Base-by-base conservation (phyloP, 495 filamentous ascomycete species). In the Penicillium coffeae region DNA sequence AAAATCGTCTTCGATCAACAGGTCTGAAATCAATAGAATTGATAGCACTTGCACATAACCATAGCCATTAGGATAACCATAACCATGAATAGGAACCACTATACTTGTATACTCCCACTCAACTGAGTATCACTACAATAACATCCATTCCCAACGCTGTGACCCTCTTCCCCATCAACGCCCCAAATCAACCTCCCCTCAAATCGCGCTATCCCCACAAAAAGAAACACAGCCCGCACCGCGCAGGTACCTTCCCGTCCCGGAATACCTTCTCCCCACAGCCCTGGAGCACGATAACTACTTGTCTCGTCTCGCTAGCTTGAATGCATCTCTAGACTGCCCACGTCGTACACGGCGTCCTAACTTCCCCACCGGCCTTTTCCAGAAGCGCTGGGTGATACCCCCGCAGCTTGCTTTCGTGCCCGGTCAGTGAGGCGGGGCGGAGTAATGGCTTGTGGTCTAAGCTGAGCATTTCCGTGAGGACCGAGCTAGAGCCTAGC, bases 231-330 rank as follows among this genome's bases (percentile, higher is more conserved):
- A 39, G 51, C 40, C 20, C 67, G 65, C 13, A 55, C 15, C 3
- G 55, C 51, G 8, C 56, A 19, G 52, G 51, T 16, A 45, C 46
- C n/a, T 51, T 16, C 10, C 45, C 45, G 47, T 68, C 64, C 13
- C 30, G 42, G 48, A 54, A 66, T 2, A 21, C 19, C 36, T 65
- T 64, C 2, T 27, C 34, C 45, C 63, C 66, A n/a, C 48, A n/a
- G n/a, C 18, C 1, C 37, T 27, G 9, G 50, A 15, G 3, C n/a
- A n/a, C 42, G 42, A 21, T 72, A 65, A 22, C 43, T 63, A 1
- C 40, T 21, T 8, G 59, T 66, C 20, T 71, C 66, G 53, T 69
- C 69, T 12, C 0, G 66, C 64, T 8, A 69, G 41, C 35, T 45
- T 53, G 34, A 56, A 45, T 9, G 41, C 65, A 35, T 66, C 1